Evolutionary conservation across 176 grass and related monocot species (phyloP), one percentile per base, ranked within the genome.

Genomic region (Hordeum marinum): DNA sequence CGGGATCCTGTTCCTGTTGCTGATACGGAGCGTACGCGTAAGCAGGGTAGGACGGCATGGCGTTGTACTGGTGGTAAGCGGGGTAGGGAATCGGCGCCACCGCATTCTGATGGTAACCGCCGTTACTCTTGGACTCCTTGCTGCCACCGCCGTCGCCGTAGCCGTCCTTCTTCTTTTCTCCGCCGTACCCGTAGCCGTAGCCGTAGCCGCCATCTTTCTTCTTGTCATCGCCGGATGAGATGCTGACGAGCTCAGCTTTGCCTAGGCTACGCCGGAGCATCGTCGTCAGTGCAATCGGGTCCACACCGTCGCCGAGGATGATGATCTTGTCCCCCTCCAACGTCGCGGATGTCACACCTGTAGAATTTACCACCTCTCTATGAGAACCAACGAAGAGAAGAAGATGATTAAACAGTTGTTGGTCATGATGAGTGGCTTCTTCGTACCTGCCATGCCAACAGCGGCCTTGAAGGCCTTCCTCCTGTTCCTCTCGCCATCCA

Each of bases 381-480:
- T 77, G 0, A 77, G 74, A 77, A 77, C 13, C n/a, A 4, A 2
- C 29, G 3, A 80, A 42, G 13, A 79, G 36, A 42, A 9, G 32
- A 69, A 11, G 18, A 60, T 60, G 4, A 72, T n/a, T 26, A 15
- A 1, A 18, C 6, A 27, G 11, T 4, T 42, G 68, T 24, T 43
- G 41, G 52, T 27, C 26, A 42, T n/a, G 36, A 27, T n/a, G 5
- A 37, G 10, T 1, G 46, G 21, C 10, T 1, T 3, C n/a, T 48
- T 50, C 21, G n/a, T 92, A 95, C 93, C 93, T 18, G 82, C 67
- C 88, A 93, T 78, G 36, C 83, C 58, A 20, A 93, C 93, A 27
- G 90, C 88, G 54, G 88, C 84, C 86, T 95, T 95, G 76, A 95
- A 89, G 84, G 90, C 93, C 84, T 93, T 95, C 82, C 80, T 83